Conservation (phyloP, 2,329 filamentous ascomycete genomes). For the Sporothrix mexicana region DNA sequence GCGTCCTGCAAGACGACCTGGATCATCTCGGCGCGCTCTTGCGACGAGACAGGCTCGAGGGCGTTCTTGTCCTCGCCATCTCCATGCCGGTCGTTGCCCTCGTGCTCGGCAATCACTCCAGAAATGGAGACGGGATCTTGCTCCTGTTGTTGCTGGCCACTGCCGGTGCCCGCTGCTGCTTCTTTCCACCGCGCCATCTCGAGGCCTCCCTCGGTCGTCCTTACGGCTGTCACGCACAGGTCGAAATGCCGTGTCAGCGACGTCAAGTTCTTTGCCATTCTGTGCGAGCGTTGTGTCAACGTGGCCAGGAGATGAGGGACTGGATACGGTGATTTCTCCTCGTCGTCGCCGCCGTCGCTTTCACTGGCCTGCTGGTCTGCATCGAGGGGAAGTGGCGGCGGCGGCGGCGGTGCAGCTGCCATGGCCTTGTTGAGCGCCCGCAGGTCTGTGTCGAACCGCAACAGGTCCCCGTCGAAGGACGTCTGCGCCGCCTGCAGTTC, state of each 20-base stretch:
- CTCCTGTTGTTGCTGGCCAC: conserved; percentile 48
- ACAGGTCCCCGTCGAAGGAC: conserved; percentile 77
- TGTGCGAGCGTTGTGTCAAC: conserved; percentile 75
- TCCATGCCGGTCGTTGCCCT: conserved; percentile 44
- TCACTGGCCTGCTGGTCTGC: not conserved
- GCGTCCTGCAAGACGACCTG: conserved; percentile 77
- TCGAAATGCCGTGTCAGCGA: conserved; percentile 89
- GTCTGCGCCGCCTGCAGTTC: conserved; percentile 72
- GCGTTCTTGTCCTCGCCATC: conserved; percentile 53
- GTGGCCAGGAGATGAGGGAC: conserved; percentile 62
- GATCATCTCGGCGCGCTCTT: conserved; percentile 83
- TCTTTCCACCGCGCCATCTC: conserved; percentile 71
- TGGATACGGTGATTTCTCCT: conserved; percentile 27
- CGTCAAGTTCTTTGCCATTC: conserved; percentile 80
- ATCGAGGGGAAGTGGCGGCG: conserved; percentile 36
- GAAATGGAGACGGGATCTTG: conserved; percentile 64
- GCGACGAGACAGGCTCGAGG: conserved; percentile 73
- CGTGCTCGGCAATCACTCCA: conserved; percentile 67
- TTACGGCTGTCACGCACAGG: conserved; percentile 87
- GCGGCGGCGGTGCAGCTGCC: conserved; percentile 48
- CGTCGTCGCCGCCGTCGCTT: not conserved
- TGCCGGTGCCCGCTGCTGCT: conserved; percentile 59
- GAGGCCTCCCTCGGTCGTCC: conserved; percentile 83
- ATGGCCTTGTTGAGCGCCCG: conserved; percentile 66
- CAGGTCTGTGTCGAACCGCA: conserved; percentile 76